Conservation (phyloP, 2,329 filamentous ascomycete genomes). For the Aureobasidium leucospermi region DNA sequence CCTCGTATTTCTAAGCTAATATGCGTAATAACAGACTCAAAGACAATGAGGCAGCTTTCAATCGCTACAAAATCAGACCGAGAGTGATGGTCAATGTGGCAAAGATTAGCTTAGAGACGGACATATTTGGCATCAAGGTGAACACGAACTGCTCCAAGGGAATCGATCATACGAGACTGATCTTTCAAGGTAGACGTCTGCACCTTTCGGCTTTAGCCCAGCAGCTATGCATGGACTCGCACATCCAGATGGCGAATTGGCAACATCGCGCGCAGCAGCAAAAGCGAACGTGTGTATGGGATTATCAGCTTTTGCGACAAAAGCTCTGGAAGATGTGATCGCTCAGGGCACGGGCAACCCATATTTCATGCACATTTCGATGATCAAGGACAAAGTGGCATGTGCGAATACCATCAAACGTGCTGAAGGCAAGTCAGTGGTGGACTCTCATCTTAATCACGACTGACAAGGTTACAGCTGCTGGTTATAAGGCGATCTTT, state of each 20-base stretch:
- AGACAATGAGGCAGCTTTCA: slow-evolving; percentile 41
- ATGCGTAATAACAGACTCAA: not conserved
- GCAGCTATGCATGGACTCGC: slow-evolving; percentile 42
- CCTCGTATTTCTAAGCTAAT: not conserved
- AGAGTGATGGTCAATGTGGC: slow-evolving; percentile 25
- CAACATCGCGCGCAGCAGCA: slow-evolving; percentile 37
- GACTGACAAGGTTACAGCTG: slow-evolving; percentile 17
- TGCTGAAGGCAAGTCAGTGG: slow-evolving; percentile 14
- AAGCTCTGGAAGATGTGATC: slow-evolving; percentile 39
- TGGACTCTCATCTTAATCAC: slow-evolving; percentile 17
- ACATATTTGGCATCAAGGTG: slow-evolving; percentile 32
- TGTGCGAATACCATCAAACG: slow-evolving; percentile 6
- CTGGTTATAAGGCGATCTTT: slow-evolving; percentile 45
- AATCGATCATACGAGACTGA: slow-evolving; percentile 17
- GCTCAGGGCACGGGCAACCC: slow-evolving; percentile 23
- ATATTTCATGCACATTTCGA: slow-evolving; percentile 44
- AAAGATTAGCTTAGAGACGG: slow-evolving; percentile 28
- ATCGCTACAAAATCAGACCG: slow-evolving; percentile 27
- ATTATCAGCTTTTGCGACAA: slow-evolving; percentile 37
- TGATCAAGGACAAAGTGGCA: slow-evolving; percentile 38
- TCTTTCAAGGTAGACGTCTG: not conserved
- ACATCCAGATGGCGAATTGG: slow-evolving; percentile 41
- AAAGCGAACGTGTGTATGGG: slow-evolving; percentile 36
- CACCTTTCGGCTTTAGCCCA: slow-evolving; percentile 42
- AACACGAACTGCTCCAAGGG: fast-evolving